Base-by-base conservation (phyloP, 148 eudicot genomes). In the Diospyros kaki region DNA sequence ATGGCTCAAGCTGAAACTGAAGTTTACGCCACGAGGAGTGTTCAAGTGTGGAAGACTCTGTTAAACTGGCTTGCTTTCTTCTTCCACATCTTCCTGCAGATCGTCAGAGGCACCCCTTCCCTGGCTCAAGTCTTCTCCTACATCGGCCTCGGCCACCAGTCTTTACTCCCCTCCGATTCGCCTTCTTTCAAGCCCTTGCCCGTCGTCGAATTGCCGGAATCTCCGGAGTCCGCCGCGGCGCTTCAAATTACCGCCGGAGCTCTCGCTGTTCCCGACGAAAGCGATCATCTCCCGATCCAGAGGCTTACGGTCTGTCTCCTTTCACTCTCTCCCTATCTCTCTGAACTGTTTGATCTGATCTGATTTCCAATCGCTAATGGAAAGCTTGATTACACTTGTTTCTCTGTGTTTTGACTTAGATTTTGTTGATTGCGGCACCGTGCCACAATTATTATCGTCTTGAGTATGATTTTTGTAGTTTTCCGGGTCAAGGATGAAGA, bases 71-170 rank as follows among this genome's bases (percentile, higher is more conserved):
- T 96, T 46, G 80, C 91, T 41, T 96, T 96, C 76, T 76, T 96
- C 79, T 89, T 93, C 60, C 98, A 96, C 89, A 93, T 96, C 88
- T 95, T 96, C 53, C 81, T 86, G n/a, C 99, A 96, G 90, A 88
- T 96, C 78, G 76, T 95, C 15, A 79, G 89, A 9, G 94, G 94
- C 2, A 86, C 97, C 28, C 98, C 98, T 40, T 89, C 94, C 48
- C 18, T 89, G 10, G 80, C 84, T 42, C 91, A 91, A 69, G 82
- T 91, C 2, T 88, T 90, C 54, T 87, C 86, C 46, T 90, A 56
- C 74, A 71, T 90, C 52, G 93, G 93, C 41, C 64, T 86, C 43
- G 82, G 78, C n/a, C 85, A 75, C 7, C 64, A 79, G 9, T 78
- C 92, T 2, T 78, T 86, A 54, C 85, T 86, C 17, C 77, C 90